Evolutionary conservation across 139 green algal species (phyloP).

Genomic region (Edaphochlamys debaryana): DNA sequence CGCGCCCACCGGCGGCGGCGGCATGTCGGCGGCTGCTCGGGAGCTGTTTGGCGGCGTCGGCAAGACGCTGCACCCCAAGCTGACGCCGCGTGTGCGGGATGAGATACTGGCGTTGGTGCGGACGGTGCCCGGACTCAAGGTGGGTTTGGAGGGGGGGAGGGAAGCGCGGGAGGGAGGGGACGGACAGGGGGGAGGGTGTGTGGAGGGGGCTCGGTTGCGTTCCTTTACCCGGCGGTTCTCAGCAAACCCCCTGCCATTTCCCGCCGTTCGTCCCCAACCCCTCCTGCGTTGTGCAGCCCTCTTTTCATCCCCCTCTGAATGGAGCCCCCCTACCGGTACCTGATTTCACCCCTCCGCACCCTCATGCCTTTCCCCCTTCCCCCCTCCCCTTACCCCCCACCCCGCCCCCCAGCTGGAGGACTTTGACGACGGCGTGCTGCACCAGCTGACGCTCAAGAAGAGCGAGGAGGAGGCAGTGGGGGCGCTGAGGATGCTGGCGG

Average conservation of each 20-base stretch:
- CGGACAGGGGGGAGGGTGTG: background rate
- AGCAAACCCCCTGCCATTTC: too few relatives aligned
- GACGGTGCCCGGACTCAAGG: constrained; percentile 52
- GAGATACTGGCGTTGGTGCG: constrained; percentile 46
- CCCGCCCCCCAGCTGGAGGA: constrained; percentile 46
- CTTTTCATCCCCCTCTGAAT: too few relatives aligned
- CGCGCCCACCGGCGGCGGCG: background rate
- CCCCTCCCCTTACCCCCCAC: background rate
- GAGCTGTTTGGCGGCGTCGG: constrained; percentile 9
- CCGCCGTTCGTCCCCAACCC: too few relatives aligned
- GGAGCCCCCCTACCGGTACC: too few relatives aligned
- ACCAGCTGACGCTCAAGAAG: constrained; percentile 63
- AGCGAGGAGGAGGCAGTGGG: constrained; percentile 60
- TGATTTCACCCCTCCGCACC: too few relatives aligned
- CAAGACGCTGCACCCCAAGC: background rate
- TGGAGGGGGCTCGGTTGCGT: too few relatives aligned
- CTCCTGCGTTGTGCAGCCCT: too few relatives aligned
- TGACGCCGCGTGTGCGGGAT: constrained; percentile 34
- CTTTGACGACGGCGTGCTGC: constrained; percentile 69
- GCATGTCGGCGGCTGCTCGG: background rate
- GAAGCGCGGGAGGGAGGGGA: background rate
- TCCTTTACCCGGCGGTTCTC: too few relatives aligned
- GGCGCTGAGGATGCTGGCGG: constrained; percentile 56
- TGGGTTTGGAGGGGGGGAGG: background rate
- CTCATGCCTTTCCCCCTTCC: background rate